Evolutionary conservation across 306 rosid genomes (phyloP).

Genomic region (Corylus americana): DNA sequence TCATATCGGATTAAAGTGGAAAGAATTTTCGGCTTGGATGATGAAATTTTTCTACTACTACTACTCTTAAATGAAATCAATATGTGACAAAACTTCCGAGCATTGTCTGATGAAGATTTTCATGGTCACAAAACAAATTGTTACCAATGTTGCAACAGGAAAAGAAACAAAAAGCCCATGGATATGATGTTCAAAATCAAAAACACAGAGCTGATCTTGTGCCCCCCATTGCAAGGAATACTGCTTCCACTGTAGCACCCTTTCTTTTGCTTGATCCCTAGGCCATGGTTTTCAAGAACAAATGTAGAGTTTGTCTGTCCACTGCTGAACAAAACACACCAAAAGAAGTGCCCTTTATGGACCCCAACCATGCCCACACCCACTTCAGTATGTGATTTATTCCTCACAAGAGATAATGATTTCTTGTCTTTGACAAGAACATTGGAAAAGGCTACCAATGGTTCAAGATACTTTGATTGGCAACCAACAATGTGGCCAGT

Average conservation of each 20-base stretch:
- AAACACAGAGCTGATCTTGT: conserved; percentile 22
- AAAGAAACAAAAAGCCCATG: conserved; percentile 30
- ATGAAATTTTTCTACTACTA: background rate
- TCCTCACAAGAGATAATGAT: conserved; percentile 51
- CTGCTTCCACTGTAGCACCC: conserved; percentile 91
- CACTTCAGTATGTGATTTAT: conserved; percentile 76
- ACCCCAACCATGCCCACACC: conserved; percentile 77
- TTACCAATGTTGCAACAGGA: conserved; percentile 32
- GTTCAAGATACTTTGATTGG: conserved; percentile 65
- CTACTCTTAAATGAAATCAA: background rate
- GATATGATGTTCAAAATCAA: conserved; percentile 24
- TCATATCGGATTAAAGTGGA: background rate
- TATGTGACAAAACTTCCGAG: conserved; percentile 11
- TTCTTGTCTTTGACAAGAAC: conserved; percentile 56
- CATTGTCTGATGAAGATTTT: conserved; percentile 18
- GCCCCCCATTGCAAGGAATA: conserved; percentile 62
- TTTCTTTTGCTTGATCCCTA: conserved; percentile 66
- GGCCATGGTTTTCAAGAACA: conserved; percentile 80
- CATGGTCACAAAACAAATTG: conserved; percentile 13
- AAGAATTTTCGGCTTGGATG: background rate
- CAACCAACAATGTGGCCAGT: conserved; percentile 72
- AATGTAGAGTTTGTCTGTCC: conserved; percentile 71
- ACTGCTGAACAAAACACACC: conserved; percentile 77
- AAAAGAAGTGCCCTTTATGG: conserved; percentile 74
- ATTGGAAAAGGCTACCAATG: conserved; percentile 52